Percentiles rank a stretch among this genome's conserved stretches.
Conservation (phyloP, 192 early-diverging fungal genomes). For the Umbelopsis sp. region DNA sequence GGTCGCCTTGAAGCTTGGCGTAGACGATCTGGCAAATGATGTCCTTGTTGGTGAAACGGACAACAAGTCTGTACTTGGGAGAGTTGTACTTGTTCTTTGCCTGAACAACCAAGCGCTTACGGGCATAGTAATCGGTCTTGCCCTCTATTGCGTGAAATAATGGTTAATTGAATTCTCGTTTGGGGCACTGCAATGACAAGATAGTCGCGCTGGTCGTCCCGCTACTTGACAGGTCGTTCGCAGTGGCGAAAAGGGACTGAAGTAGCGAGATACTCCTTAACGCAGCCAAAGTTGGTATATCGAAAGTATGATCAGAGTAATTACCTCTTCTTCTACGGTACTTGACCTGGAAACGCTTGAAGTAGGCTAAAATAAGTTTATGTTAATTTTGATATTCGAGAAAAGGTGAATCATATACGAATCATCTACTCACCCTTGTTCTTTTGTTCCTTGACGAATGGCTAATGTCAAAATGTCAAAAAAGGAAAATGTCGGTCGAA, state of each 20-base stretch:
- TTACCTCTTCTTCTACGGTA: constrained; percentile 97
- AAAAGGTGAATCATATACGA: neutral
- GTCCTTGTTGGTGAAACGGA: constrained; percentile 99
- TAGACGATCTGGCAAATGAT: constrained; percentile 96
- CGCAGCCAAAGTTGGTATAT: too few relatives aligned
- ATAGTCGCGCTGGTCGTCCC: constrained; percentile 22
- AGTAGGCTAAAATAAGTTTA: constrained; percentile 71
- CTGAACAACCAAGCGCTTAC: constrained; percentile 97
- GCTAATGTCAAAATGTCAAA: constrained; percentile 14
- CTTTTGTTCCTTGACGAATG: constrained; percentile 46
- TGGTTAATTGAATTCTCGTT: neutral
- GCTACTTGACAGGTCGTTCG: constrained; percentile 58
- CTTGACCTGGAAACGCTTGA: constrained; percentile 99
- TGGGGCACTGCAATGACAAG: neutral
- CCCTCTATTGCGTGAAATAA: constrained; percentile 72
- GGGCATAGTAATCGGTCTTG: constrained; percentile 99
- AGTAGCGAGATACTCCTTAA: too few relatives aligned
- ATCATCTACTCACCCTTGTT: constrained; percentile 29
- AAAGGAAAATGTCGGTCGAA: neutral
- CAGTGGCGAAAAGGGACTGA: neutral
- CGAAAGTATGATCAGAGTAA: constrained; percentile 29
- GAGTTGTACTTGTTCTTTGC: constrained; percentile 99
- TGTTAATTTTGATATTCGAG: too few relatives aligned
- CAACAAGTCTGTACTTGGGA: constrained; percentile 99
- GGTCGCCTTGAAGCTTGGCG: constrained; percentile 97